Percentiles rank a stretch among this genome's conserved stretches.
Evolutionary conservation across 192 early-diverging fungal genomes (phyloP).

Genomic region (Umbelopsis isabellina): DNA sequence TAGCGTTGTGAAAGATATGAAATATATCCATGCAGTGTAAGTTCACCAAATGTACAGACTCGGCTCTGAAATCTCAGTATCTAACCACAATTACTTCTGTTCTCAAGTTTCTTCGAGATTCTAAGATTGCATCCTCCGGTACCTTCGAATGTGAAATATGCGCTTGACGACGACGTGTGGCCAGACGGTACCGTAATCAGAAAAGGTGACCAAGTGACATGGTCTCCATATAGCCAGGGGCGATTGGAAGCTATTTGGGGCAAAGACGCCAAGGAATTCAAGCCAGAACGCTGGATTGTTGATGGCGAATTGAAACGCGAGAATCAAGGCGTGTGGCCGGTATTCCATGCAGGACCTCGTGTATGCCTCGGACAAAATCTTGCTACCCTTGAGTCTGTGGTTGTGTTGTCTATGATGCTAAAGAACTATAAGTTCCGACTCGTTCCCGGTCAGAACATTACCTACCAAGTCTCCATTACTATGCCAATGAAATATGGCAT

Average conservation of each 20-base stretch:
- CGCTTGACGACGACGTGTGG: slow-evolving; percentile 57
- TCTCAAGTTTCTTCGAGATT: slow-evolving; percentile 49
- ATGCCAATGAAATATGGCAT: slow-evolving; percentile 38
- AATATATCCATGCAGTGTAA: slow-evolving; percentile 46
- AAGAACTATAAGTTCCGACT: slow-evolving; percentile 43
- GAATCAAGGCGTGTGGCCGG: slow-evolving; percentile 52
- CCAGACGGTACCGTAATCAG: slow-evolving; percentile 61
- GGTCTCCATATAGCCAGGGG: slow-evolving; percentile 56
- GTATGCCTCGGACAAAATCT: slow-evolving; percentile 45
- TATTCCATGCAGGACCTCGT: slow-evolving; percentile 62
- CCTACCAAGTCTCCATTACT: slow-evolving; percentile 31
- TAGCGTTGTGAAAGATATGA: slow-evolving; percentile 35
- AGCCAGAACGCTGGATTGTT: slow-evolving; percentile 67
- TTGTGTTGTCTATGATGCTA: slow-evolving; percentile 41
- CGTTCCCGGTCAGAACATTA: slow-evolving; percentile 37
- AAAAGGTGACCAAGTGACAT: slow-evolving; percentile 53
- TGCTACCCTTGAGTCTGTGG: slow-evolving; percentile 50
- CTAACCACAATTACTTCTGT: not conserved
- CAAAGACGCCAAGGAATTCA: slow-evolving; percentile 60
- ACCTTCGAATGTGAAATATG: slow-evolving; percentile 58
- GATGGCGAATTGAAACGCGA: slow-evolving; percentile 36
- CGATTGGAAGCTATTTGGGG: slow-evolving; percentile 64
- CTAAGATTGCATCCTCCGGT: slow-evolving; percentile 71
- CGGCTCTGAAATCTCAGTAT: no score
- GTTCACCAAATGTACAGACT: not conserved